A percentile compares a stretch with the other conserved stretches of the same genome.
These are phyloP conservation scores for Yamadazyma akitaensis DNA, from an alignment of 805 yeast genomes.

Conservation along the genomic window DNA sequence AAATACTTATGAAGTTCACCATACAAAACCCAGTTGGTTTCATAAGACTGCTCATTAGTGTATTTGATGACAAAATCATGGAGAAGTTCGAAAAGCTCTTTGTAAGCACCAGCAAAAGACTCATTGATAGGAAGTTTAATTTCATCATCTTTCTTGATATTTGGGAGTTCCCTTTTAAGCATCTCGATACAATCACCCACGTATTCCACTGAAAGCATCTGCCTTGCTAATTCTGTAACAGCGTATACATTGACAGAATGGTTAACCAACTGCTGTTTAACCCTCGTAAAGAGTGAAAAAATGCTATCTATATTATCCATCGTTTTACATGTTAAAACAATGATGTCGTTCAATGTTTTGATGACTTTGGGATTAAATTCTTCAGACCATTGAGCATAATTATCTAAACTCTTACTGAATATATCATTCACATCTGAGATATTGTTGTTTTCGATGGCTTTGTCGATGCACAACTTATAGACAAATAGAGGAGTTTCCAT, in stretches of 20 bases:
- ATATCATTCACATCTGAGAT: conserved; percentile 22
- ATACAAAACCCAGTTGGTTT: conserved; percentile 59
- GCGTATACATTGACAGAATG: conserved; percentile 26
- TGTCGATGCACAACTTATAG: conserved; percentile 29
- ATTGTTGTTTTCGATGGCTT: conserved; percentile 20
- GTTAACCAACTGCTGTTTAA: conserved; percentile 35
- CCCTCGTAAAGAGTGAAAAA: conserved; percentile 31
- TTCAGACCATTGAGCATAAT: conserved; percentile 22
- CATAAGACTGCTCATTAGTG: conserved; percentile 27
- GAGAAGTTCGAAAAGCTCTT: conserved; percentile 24
- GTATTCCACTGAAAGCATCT: conserved; percentile 32
- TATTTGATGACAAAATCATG: conserved; percentile 30
- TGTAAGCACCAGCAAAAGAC: conserved; percentile 24
- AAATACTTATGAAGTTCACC: conserved; percentile 55
- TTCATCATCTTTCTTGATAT: conserved; percentile 26
- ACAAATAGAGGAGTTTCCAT: conserved; percentile 17
- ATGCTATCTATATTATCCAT: conserved; percentile 27
- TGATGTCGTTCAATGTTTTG: conserved; percentile 43
- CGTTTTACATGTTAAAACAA: conserved; percentile 28
- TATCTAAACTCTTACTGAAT: conserved; percentile 30
- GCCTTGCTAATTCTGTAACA: conserved; percentile 23
- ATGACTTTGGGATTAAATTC: conserved; percentile 32
- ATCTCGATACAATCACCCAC: conserved; percentile 42
- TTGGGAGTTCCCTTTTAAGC: conserved; percentile 39
- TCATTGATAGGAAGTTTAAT: conserved; percentile 25